These are phyloP conservation scores for peach (Prunus persica) DNA, from an alignment of 306 rosid genomes.

Conservation along the genomic window Prunus_persica_NCBIv2 NC_034014.1:18339001-18339500, in stretches of 20 bases:
- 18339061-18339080: constrained; percentile 25
- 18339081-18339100: constrained; percentile 31
- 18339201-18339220: constrained; percentile 74
- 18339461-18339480: constrained; percentile 44
- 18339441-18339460: constrained; percentile 35
- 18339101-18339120: constrained; percentile 31
- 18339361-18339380: constrained; percentile 55
- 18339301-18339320: constrained; percentile 67
- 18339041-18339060: constrained; percentile 7
- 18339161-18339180: constrained; percentile 33
- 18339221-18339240: constrained; percentile 91
- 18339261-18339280: constrained; percentile 86
- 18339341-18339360: constrained; percentile 62
- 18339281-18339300: constrained; percentile 80
- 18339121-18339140: constrained; percentile 19
- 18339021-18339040: not conserved
- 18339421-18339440: constrained; percentile 40
- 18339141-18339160: constrained; percentile 19
- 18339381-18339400: constrained; percentile 36
- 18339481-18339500: constrained; percentile 41
- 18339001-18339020: constrained; percentile 1
- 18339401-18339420: constrained; percentile 35
- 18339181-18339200: constrained; percentile 60
- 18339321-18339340: constrained; percentile 75
- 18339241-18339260: constrained; percentile 87